Percentiles rank a stretch among this genome's conserved stretches.
These are phyloP conservation scores for Trichoderma sp. DNA, from an alignment of 2,329 filamentous ascomycete genomes.

Conservation along the genomic window DNA sequence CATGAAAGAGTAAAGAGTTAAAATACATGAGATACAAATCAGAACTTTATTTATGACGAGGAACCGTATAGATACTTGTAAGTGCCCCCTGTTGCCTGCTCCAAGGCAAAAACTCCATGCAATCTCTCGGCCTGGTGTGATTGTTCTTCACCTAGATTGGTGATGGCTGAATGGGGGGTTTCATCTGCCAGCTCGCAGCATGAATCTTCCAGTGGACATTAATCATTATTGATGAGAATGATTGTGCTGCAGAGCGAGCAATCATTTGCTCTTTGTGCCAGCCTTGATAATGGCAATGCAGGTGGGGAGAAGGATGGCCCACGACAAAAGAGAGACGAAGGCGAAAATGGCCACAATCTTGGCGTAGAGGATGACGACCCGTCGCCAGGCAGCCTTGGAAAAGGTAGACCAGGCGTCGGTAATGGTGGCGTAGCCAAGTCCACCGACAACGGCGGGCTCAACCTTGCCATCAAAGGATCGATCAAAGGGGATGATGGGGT, in stretches of 20 bases:
- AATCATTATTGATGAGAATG: not conserved
- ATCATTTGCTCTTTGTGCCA: not conserved
- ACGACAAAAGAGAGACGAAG: slow-evolving; percentile 45
- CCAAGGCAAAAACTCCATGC: not conserved
- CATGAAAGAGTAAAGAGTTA: slow-evolving; percentile 17
- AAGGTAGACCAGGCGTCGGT: slow-evolving; percentile 78
- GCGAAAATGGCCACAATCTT: slow-evolving; percentile 63
- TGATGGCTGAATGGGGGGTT: not conserved
- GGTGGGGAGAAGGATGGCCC: slow-evolving; percentile 49
- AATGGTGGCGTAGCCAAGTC: slow-evolving; percentile 67
- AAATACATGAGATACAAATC: slow-evolving; percentile 8
- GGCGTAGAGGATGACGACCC: slow-evolving; percentile 69
- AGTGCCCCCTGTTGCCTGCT: not conserved
- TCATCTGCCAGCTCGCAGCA: not conserved
- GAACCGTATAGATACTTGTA: not conserved
- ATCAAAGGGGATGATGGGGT: slow-evolving; percentile 87
- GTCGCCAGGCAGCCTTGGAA: slow-evolving; percentile 65
- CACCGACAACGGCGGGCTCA: slow-evolving; percentile 69
- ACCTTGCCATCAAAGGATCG: slow-evolving; percentile 77
- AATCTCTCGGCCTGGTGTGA: not conserved
- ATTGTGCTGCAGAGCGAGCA: not conserved
- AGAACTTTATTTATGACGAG: not conserved
- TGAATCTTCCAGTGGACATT: not conserved
- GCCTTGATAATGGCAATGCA: slow-evolving; percentile 39
- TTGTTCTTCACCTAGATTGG: not conserved